These are phyloP conservation scores for Urochloa ruziziensis DNA, from an alignment of 176 grass and related monocot genomes.

Conservation along the genomic window DNA sequence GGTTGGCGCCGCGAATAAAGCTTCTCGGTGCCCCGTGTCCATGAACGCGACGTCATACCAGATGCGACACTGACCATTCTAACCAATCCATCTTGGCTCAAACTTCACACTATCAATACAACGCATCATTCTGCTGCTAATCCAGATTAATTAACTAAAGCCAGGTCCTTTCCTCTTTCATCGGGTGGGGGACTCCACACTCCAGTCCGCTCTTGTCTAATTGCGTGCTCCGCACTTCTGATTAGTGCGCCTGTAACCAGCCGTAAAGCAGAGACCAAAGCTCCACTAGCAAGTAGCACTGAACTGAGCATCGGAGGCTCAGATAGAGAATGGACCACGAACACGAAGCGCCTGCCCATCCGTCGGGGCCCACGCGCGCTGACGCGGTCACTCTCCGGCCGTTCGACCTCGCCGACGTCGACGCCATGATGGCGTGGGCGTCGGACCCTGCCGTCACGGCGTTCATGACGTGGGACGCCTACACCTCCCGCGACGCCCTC, in stretches of 20 bases:
- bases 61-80: background rate
- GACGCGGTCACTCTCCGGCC: constrained; percentile 45
- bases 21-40: background rate
- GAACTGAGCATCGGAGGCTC: background rate
- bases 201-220: too few relatives aligned
- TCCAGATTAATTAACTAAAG: background rate
- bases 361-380: background rate
- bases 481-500: constrained; percentile 41
- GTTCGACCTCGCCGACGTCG: constrained; percentile 64
- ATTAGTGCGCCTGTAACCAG: background rate
- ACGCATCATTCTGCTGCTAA: background rate
- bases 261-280: background rate
- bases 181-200: too few relatives aligned
- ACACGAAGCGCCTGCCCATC: background rate
- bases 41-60: background rate
- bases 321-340: background rate
- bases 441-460: constrained; percentile 51
- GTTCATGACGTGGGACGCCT: constrained; percentile 58
- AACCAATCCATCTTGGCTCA: background rate
- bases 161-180: background rate
- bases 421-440: constrained; percentile 71
- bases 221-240: background rate
- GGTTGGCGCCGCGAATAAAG: background rate
- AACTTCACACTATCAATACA: background rate
- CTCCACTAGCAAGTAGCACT: background rate